Conservation (phyloP, 805 yeast genomes). For the Kazachstania psychrophila region DNA sequence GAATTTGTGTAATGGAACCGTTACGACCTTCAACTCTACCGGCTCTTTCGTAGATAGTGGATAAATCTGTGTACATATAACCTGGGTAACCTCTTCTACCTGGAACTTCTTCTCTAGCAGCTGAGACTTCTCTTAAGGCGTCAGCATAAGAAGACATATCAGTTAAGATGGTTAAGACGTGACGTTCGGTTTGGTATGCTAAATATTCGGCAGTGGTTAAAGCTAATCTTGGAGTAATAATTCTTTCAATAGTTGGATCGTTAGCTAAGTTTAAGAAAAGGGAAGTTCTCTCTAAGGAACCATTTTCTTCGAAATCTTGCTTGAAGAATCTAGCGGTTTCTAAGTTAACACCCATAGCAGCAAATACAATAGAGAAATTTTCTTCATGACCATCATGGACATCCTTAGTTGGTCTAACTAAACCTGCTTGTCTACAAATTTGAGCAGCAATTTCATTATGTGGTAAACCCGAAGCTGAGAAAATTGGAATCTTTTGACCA, state of each 20-base stretch:
- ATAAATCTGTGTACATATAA: conserved; percentile 99
- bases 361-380: conserved; percentile 96
- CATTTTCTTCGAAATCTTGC: conserved; percentile 98
- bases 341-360: conserved; percentile 99
- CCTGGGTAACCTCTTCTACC: conserved; percentile 99
- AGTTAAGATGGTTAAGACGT: conserved; percentile 92
- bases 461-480: conserved; percentile 98
- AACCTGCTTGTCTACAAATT: conserved; percentile 98
- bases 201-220: conserved; percentile 96
- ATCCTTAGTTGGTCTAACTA: conserved; percentile 98
- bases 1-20: conserved; percentile 98
- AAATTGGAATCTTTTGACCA: conserved; percentile 98
- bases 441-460: conserved; percentile 99
- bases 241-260: conserved; percentile 99
- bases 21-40: conserved; percentile 99
- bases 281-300: conserved; percentile 95
- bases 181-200: conserved; percentile 99
- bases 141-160: conserved; percentile 99
- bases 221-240: conserved; percentile 97
- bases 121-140: conserved; percentile 98
- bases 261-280: conserved; percentile 95
- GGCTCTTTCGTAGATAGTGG: conserved; percentile 98
- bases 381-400: conserved; percentile 99
- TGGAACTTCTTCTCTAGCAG: conserved; percentile 99
- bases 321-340: conserved; percentile 98